Base-by-base conservation (phyloP, 352 stramenopile genomes). In the Pythium phragmiticola region DNA sequence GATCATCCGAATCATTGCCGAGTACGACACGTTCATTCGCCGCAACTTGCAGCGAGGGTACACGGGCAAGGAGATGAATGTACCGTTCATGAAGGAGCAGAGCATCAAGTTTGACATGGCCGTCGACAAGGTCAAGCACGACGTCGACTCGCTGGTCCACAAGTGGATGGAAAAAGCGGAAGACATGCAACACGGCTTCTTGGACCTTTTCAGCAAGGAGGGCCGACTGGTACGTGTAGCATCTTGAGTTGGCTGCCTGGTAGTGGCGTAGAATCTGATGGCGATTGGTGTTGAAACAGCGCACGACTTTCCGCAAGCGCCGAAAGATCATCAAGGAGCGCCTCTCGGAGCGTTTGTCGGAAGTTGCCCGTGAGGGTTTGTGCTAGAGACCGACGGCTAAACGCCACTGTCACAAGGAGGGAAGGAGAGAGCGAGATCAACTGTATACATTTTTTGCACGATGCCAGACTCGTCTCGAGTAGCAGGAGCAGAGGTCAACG, bases 1-100 rank as follows among this genome's bases (percentile, higher is more conserved):
- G 33, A 97, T 97, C 67, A 95, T 92, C 46, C 84, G 88, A 28
- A 94, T 95, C 73, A 92, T 97, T 52, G 78, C 84, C 34, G 84
- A 96, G 78, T 97, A 97, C 71, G 89, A 97, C 70, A 95, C 88
- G 66, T 96, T 96, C 69, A 95, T 97, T 64, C 78, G 87, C 34
- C 84, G 90, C 48, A 96, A 97, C 65, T 66, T 97, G 55, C 72
- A 92, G 66, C 85, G 88, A 41, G 90, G 88, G 1, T 96, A 96
- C 75, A 84, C 88, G 30, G 90, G 88, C 67, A 96, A 96, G 70
- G 90, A 96, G 49, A 96, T 97, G 88, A 97, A 97, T 58, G 88
- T 96, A 47, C 82, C 84, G 47, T 90, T 89, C 66, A 85, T 96
- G 51, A 92, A 94, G 60, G 87, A 95, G 65, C 86, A 93, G 65